Percentiles rank a stretch among this genome's conserved stretches.
phyloP scores from a whole-genome alignment of 2,329 filamentous ascomycete genomes.

The Achaetomium macrosporum region DNA sequence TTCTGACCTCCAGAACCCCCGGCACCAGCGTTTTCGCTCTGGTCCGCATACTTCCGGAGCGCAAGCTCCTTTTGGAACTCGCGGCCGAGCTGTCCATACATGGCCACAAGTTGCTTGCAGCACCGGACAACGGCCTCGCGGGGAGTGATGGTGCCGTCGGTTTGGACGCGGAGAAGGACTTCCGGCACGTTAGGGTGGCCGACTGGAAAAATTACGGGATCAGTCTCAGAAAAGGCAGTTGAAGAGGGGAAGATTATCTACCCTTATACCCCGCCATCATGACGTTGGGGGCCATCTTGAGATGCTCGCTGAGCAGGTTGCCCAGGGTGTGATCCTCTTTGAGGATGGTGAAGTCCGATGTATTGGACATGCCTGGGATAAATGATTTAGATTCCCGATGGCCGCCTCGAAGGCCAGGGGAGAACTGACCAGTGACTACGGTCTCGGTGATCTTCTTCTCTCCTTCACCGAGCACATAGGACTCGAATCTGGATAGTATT shows the following conservation, averaged over 20 bases:
- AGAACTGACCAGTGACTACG: conserved; percentile 73
- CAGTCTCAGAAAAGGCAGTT: not conserved
- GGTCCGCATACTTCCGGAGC: conserved; percentile 35
- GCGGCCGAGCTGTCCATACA: conserved; percentile 63
- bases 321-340: conserved; percentile 97
- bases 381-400: not conserved
- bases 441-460: conserved; percentile 93
- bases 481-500: conserved; percentile 65
- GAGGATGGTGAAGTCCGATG: conserved; percentile 89
- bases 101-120: conserved; percentile 75
- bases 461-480: conserved; percentile 78
- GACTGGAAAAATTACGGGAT: conserved; percentile 33
- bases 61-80: conserved; percentile 29
- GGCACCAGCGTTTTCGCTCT: conserved; percentile 41
- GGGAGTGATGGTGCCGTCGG: conserved; percentile 81
- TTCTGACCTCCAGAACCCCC: conserved; percentile 7
- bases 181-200: conserved; percentile 57
- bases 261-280: conserved; percentile 90
- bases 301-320: conserved; percentile 79
- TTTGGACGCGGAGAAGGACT: conserved; percentile 74
- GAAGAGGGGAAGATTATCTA: conserved; percentile 32
- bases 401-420: not conserved
- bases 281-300: conserved; percentile 78
- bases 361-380: conserved; percentile 74
- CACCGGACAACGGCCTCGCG: conserved; percentile 78